phyloP scores from a whole-genome alignment of 495 filamentous ascomycete species.

The Aspergillus affinis region DNA sequence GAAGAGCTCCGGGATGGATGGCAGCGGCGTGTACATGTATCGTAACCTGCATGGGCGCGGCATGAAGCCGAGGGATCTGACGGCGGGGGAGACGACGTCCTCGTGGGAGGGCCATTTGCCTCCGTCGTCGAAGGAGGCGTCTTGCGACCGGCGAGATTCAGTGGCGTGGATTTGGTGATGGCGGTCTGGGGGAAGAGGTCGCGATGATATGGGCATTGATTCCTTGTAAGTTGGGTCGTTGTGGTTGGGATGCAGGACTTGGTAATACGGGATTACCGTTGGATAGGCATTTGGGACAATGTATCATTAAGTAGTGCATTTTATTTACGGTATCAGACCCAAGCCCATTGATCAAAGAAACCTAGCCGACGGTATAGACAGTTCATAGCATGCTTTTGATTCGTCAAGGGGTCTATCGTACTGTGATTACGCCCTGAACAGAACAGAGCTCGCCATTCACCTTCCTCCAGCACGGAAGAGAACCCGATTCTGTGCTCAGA shows the following conservation, averaged over 20 bases:
- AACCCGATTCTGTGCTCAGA: not conserved
- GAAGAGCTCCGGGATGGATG: not conserved
- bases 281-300: too few species aligned
- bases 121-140: not conserved
- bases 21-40: not conserved
- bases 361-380: not conserved
- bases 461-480: slow-evolving; percentile 4
- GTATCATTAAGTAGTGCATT: too few species aligned
- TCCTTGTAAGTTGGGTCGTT: too few species aligned
- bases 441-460: slow-evolving; percentile 4
- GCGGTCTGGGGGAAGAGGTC: not conserved
- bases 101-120: not conserved
- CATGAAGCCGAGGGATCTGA: not conserved
- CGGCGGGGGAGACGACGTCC: not conserved
- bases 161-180: not conserved
- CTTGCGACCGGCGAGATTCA: not conserved
- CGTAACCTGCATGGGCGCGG: not conserved
- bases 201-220: too few species aligned
- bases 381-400: slow-evolving; percentile 15
- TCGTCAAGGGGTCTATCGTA: slow-evolving; percentile 24
- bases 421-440: slow-evolving; percentile 20
- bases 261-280: too few species aligned
- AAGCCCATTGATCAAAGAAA: too few species aligned
- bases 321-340: too few species aligned
- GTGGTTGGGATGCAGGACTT: too few species aligned